Evolutionary conservation across 805 yeast species (phyloP), one percentile per base, ranked within the genome.

Genomic region (Wickerhamiella siamensis): DNA sequence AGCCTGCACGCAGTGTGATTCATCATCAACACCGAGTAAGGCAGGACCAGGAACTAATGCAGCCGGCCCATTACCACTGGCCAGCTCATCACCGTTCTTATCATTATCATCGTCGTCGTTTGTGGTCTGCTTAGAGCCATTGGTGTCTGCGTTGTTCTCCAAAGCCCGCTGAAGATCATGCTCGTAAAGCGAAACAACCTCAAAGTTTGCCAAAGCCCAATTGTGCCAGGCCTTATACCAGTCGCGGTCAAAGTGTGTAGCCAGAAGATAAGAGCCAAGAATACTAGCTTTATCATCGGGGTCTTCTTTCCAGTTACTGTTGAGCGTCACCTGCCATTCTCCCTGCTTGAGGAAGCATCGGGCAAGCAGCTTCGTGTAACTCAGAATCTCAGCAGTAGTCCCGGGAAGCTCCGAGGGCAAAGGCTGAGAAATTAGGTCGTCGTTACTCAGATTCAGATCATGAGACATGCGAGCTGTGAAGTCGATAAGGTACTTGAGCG

Each of bases 151-250:
- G 24, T 49, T 55, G 4, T 44, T 31, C 40, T 47, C 45, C 3
- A 12, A 27, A 5, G 21, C 36, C 4, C 32, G 37, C 5, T 44
- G 41, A 15, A 46, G 47, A n/a, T 42, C 47, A 50, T 51, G 56
- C 42, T 52, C 56, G 21, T 69, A 63, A 21, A 79, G 67, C 0
- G 95, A 80, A 17, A 88, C 80, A 1, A 88, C 97, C 57, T 91
- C 96, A 57, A 87, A 91, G 60, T 93, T 91, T 1, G 97, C 96
- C 55, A 93, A 67, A 0, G 98, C 98, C 99, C 99, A 91, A 56
- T 86, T 88, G 58, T 91, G 99, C 98, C 98, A 93, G 15, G 97
- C 98, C 56, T 93, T 91, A 55, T 91, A 91, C 95, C 98, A 91
- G 19, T 74, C 72, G 29, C 74, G 69, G 57, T 91, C 96, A 60